Base-by-base conservation (phyloP, 2,329 filamentous ascomycete species). In the Aspergillus pseudonomiae region DNA sequence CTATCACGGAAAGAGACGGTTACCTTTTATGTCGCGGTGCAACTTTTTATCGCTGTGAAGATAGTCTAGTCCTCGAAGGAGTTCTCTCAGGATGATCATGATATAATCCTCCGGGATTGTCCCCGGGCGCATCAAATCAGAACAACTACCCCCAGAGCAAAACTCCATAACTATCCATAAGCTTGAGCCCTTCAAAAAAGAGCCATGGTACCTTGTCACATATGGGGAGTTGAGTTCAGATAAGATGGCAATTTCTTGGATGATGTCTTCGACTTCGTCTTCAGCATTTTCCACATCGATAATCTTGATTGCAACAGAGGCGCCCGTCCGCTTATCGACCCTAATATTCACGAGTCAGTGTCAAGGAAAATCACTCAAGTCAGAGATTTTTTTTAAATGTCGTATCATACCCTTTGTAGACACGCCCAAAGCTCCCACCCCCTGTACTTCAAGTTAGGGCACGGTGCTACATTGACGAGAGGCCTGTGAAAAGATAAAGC, bases 131-230 rank as follows among this genome's bases (percentile, higher is more conserved):
- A 99, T 91, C 65, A 99, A 82, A 76, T 98, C 95, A 55, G 92
- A 93, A 75, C 95, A 98, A 80, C 94, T 98, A 5, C 95, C 95
- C 26, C 95, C 95, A 1, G 94, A 94, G 79, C 95, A 99, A 74
- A 95, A 99, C 79, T 99, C 95, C 95, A 99, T 99, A 77, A 98
- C 93, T 71, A 99, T 99, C 95, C 95, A 99, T 73, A 99, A 82
- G 81, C 98, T 92, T 2, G 94, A 95, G 28, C 94, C 95, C 75
- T 97, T 97, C 70, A 97, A 88, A 75, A 95, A 98, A 62, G 94
- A 97, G 69, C 95, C 95, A 81, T 97, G 93, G 83, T 99, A 99
- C 79, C 96, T 95, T 45, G 95, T 99, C 66, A 98, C 94, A 75
- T 96, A 97, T 21, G 93, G 93, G 21, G 94, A 98, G 80, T 96